Base-by-base conservation (phyloP, 202 grass and related monocot species). In the Sporobolus alterniflorus region DNA sequence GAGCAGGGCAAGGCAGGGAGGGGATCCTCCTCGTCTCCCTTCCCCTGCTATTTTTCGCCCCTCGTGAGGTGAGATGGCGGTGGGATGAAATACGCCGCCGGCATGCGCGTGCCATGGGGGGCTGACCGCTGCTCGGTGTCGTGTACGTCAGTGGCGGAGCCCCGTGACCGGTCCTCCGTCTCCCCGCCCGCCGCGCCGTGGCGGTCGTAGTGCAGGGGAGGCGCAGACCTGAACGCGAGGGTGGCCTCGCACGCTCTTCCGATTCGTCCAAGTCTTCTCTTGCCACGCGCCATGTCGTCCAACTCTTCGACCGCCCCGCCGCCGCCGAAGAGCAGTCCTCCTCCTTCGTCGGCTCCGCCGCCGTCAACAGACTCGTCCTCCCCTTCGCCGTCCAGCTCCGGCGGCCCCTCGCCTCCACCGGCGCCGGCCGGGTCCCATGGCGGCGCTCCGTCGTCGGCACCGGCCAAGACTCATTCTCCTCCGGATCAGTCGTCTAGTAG, bases 281-380 rank as follows among this genome's bases (percentile, higher is more conserved):
- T 56, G 31, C 67, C 60, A 10, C 42, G 54, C 9, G 54, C 9
- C 78, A 96, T 96, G 93, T 87, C 89, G 24, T 94, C 88, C 17
- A 89, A 94, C 69, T 88, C 92, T 75, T 84, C 93, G 46, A 70
- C 62, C 6, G 10, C 82, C 3, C 40, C 18, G 30, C 13, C 57
- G 31, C 46, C 43, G 31, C 55, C 25, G 21, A 75, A 30, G 26
- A 52, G n/a, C 52, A 75, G 26, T 21, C 29, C 64, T 62, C 67
- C 67, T 56, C 84, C 40, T 36, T 42, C 64, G 16, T 16, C 68
- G 11, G 73, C 86, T 2, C 42, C 70, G 47, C 70, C 69, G 11
- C 83, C 81, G n/a, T 43, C 77, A 39, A 39, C 36, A 8, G 8
- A 39, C 36, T 39, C 77, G 11, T 75, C 77, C 25, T 67, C 83